These are phyloP conservation scores for Cutaneotrichosporon sp. DNA, from an alignment of 1,284 basidiomycete genomes.

Conservation along the genomic window DNA sequence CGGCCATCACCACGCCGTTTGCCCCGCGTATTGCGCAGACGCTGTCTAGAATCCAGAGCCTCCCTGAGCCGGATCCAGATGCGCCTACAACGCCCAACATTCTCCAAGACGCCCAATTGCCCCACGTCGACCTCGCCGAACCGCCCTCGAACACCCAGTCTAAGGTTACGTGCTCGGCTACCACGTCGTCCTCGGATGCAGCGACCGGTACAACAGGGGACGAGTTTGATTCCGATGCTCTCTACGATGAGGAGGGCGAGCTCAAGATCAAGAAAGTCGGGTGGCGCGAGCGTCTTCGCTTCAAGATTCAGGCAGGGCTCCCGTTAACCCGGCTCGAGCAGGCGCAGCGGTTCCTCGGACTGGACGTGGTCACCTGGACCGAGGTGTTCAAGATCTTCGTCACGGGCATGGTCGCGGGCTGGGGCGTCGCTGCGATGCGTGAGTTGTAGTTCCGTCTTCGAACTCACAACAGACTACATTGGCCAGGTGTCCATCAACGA, in stretches of 20 bases:
- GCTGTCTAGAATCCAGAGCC: constrained; percentile 45
- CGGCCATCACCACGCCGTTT: constrained; percentile 19
- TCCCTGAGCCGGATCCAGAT: constrained; percentile 44
- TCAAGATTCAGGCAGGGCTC: constrained; percentile 19
- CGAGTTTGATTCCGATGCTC: constrained; percentile 1
- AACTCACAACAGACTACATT: constrained; percentile 51
- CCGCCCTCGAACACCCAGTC: neutral
- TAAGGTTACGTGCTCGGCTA: neutral
- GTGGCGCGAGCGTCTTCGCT: constrained; percentile 23
- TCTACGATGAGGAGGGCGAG: constrained; percentile 17
- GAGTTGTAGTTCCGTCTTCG: constrained; percentile 25
- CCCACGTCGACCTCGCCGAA: neutral
- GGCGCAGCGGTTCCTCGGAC: constrained; percentile 42
- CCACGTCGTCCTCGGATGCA: constrained; percentile 4
- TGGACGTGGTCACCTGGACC: constrained; percentile 48
- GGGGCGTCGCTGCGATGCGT: constrained; percentile 56
- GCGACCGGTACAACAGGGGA: constrained; percentile 15
- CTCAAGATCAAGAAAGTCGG: neutral
- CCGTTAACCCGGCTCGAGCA: constrained; percentile 22
- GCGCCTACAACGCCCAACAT: neutral
- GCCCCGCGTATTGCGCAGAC: constrained; percentile 20
- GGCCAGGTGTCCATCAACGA: constrained; percentile 55
- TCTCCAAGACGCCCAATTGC: neutral
- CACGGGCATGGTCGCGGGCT: constrained; percentile 53
- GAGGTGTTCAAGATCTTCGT: constrained; percentile 53